These are phyloP conservation scores for Oryza nivara DNA, from an alignment of 176 grass and related monocot genomes.

Conservation along the genomic window DNA sequence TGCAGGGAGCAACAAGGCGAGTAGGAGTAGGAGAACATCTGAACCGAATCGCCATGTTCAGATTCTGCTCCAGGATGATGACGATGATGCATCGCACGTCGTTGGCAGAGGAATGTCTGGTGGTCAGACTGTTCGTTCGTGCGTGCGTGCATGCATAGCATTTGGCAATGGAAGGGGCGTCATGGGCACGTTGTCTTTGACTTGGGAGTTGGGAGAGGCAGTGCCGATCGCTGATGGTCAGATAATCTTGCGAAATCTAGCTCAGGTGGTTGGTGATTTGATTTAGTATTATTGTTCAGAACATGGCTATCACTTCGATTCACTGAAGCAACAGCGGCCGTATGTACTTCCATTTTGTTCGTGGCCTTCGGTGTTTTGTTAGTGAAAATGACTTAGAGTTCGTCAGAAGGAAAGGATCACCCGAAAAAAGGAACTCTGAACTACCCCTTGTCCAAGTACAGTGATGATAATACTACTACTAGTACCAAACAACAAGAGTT, in stretches of 20 bases:
- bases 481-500: background rate
- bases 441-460: background rate
- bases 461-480: background rate
- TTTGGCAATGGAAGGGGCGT: too few relatives aligned
- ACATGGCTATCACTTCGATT: constrained; percentile 12
- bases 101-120: constrained; percentile 23
- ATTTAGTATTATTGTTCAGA: background rate
- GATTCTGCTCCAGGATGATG: background rate
- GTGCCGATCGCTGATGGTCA: constrained; percentile 3
- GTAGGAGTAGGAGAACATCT: background rate
- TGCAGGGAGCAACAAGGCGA: constrained; percentile 4
- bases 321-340: background rate
- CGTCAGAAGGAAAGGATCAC: background rate
- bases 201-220: background rate
- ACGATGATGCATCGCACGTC: constrained; percentile 50
- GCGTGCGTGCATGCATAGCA: constrained; percentile 17
- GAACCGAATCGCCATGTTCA: constrained; percentile 14
- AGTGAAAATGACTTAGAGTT: background rate
- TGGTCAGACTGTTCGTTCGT: constrained; percentile 35
- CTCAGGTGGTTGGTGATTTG: background rate
- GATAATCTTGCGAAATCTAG: constrained; percentile 37
- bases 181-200: constrained; percentile 38
- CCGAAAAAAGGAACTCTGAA: background rate
- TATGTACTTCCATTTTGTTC: too few relatives aligned
- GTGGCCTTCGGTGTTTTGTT: background rate